Conservation (phyloP, 169 alveolate genomes). For the Eimeria falciformis region DNA sequence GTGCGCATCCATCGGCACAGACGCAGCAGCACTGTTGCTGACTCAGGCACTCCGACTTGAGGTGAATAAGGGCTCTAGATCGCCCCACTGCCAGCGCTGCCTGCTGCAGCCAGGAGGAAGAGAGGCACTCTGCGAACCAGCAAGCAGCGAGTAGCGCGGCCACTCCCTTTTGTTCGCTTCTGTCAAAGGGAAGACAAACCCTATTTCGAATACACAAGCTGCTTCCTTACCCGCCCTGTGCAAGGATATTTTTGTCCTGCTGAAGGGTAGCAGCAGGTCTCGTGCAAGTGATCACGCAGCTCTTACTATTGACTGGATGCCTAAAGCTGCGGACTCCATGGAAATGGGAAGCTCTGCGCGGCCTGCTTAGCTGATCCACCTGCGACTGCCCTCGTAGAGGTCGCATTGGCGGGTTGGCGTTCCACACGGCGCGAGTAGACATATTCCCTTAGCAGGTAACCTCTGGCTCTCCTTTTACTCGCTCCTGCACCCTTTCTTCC, state of each 20-base stretch:
- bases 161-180: no score
- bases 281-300: no score
- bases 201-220: no score
- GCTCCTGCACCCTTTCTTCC: no score
- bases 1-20: slow-evolving; percentile 38
- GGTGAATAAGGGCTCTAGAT: slow-evolving; percentile 47
- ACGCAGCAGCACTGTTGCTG: slow-evolving; percentile 63
- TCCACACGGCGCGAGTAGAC: no score
- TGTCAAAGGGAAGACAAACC: no score
- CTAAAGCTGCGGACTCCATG: slow-evolving; percentile 31
- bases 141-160: slow-evolving; percentile 51
- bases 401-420: neutral
- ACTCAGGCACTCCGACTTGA: slow-evolving; percentile 41
- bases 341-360: slow-evolving; percentile 50
- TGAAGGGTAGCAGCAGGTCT: no score
- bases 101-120: slow-evolving; percentile 38
- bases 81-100: slow-evolving; percentile 76
- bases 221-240: no score
- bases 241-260: no score
- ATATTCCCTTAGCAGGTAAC: no score
- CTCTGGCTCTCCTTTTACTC: no score
- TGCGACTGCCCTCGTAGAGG: slow-evolving; percentile 10
- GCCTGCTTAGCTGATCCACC: slow-evolving; percentile 34
- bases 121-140: slow-evolving; percentile 40
- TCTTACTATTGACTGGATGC: neutral